Conservation (phyloP, 2,329 filamentous ascomycete species). For the Bimuria novae-zelandiae region DNA sequence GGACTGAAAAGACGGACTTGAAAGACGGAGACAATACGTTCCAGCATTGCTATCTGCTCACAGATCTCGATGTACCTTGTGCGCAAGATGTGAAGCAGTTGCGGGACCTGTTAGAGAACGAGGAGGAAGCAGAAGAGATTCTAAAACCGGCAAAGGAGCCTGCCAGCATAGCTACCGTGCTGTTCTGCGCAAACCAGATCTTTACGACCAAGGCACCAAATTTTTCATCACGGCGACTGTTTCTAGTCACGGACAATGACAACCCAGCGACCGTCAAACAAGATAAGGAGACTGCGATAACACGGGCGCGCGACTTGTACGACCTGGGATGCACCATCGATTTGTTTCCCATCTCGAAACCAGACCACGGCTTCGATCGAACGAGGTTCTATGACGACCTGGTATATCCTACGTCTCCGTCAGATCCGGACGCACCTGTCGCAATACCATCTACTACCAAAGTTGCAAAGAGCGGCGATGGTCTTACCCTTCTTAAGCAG, state of each 20-base stretch:
- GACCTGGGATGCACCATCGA: constrained; percentile 92
- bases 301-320: constrained; percentile 91
- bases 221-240: constrained; percentile 89
- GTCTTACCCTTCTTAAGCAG: constrained; percentile 76
- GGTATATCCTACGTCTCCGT: constrained; percentile 73
- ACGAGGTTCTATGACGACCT: constrained; percentile 95
- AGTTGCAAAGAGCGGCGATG: constrained; percentile 71
- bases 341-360: constrained; percentile 82
- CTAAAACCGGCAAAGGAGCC: constrained; percentile 70
- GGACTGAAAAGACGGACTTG: constrained; percentile 72
- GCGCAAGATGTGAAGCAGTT: constrained; percentile 84
- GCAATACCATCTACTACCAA: constrained; percentile 60
- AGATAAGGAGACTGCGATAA: constrained; percentile 74
- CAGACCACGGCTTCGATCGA: constrained; percentile 75
- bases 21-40: constrained; percentile 63
- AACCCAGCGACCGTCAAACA: constrained; percentile 74
- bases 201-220: constrained; percentile 95
- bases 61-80: constrained; percentile 83
- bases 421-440: constrained; percentile 69
- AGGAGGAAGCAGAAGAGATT: constrained; percentile 70
- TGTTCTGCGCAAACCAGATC: constrained; percentile 95
- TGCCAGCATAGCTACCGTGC: constrained; percentile 82
- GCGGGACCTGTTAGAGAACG: constrained; percentile 76
- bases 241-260: constrained; percentile 94
- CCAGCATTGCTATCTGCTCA: constrained; percentile 89